A percentile compares a stretch with the other conserved stretches of the same genome.
These are phyloP conservation scores for Trichoderma virens DNA, from an alignment of 495 filamentous ascomycete species.

Conservation along the genomic window DNA sequence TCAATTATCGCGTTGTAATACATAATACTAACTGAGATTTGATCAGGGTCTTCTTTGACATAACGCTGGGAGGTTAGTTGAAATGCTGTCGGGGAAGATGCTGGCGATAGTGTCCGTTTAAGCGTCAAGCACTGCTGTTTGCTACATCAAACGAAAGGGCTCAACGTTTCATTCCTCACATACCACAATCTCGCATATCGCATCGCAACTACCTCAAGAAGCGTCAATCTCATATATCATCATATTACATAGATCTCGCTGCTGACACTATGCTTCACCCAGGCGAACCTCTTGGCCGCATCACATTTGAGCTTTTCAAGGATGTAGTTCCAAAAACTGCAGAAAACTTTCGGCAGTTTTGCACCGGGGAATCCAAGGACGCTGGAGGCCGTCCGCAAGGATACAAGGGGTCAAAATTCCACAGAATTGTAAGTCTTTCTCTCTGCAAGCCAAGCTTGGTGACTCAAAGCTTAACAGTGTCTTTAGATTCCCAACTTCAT, in stretches of 20 bases:
- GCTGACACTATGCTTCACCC: background rate
- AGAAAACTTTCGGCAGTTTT: slow-evolving; percentile 96
- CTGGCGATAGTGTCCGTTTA: no score
- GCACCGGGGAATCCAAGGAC: slow-evolving; percentile 88
- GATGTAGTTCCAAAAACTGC: slow-evolving; percentile 79
- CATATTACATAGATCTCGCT: slow-evolving; percentile 1
- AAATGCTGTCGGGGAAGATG: background rate
- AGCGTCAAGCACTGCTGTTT: background rate
- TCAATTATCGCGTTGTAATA: no score
- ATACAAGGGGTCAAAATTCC: slow-evolving; percentile 92
- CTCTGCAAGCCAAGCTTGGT: background rate
- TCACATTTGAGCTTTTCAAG: slow-evolving; percentile 91
- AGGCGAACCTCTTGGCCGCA: slow-evolving; percentile 86
- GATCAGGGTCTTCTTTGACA: slow-evolving; percentile 79
- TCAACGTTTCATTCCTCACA: no score
- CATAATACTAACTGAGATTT: slow-evolving; percentile 11
- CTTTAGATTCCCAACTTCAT: slow-evolving; percentile 90
- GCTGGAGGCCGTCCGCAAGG: slow-evolving; percentile 73
- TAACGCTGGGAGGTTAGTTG: slow-evolving; percentile 75
- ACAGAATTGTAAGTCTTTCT: slow-evolving; percentile 72
- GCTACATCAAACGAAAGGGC: background rate
- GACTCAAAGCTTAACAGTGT: background rate
- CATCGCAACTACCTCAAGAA: no score
- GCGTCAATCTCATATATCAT: background rate
- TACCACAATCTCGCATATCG: no score